Conservation (phyloP, 805 yeast genomes). For the Kodamaea kakaduensis region DNA sequence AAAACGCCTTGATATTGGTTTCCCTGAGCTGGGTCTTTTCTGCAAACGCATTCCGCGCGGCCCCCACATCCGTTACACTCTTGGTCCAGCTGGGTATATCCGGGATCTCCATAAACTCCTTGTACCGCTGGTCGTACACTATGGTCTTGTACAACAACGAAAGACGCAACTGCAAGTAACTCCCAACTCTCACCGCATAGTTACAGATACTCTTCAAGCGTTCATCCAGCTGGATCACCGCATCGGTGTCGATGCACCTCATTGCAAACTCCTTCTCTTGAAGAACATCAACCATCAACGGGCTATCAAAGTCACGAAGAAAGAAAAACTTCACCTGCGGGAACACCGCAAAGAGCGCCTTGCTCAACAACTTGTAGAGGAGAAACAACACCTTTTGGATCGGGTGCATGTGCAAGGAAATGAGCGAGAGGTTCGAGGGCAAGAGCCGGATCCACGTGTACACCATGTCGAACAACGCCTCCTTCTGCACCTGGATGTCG, state of each 20-base stretch:
- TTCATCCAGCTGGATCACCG: conserved; percentile 4
- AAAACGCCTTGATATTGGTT: conserved; percentile 17
- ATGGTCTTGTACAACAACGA: conserved; percentile 26
- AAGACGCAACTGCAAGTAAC: conserved; percentile 28
- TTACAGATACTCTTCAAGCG: conserved; percentile 8
- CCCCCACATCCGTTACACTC: conserved; percentile 23
- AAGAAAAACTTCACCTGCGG: conserved; percentile 41
- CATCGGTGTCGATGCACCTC: conserved; percentile 3
- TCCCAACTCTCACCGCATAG: conserved; percentile 29
- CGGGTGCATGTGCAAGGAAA: conserved; percentile 23
- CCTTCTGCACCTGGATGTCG: conserved; percentile 29
- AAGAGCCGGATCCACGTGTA: conserved; percentile 32
- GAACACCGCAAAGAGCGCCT: conserved; percentile 29
- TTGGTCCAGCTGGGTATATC: conserved; percentile 26
- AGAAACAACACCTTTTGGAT: conserved; percentile 30
- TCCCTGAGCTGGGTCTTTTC: conserved; percentile 23
- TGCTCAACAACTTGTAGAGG: conserved; percentile 31
- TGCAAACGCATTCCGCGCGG: conserved; percentile 20
- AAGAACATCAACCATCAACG: conserved; percentile 37
- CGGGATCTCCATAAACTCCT: conserved; percentile 15
- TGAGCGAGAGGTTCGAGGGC: conserved; percentile 27
- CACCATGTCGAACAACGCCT: conserved; percentile 31
- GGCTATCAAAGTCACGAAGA: conserved; percentile 38
- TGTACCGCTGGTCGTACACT: conserved; percentile 20
- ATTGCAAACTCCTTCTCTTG: conserved; percentile 4